Conservation (phyloP, 495 filamentous ascomycete species). For the Alectoria sarmentosa region DNA sequence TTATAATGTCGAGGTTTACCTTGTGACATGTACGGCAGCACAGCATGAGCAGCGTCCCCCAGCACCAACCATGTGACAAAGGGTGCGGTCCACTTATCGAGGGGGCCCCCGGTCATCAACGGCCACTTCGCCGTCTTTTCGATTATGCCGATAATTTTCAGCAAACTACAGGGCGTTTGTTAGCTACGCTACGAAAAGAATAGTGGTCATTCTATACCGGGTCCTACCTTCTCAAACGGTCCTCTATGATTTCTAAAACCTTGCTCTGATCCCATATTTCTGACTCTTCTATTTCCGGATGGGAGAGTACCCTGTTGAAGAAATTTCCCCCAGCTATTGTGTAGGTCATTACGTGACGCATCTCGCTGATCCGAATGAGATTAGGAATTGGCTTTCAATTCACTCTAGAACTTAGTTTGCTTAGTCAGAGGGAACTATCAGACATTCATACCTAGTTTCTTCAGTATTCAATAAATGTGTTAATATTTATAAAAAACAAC, state of each 20-base stretch:
- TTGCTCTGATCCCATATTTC: slow-evolving; percentile 32
- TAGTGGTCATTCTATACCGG: not conserved
- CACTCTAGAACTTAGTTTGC: not conserved
- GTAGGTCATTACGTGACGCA: slow-evolving; percentile 35
- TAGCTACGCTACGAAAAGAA: not conserved
- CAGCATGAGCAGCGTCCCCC: slow-evolving; percentile 46
- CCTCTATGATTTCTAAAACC: slow-evolving; percentile 24
- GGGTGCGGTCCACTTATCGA: slow-evolving; percentile 32
- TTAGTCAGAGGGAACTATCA: not conserved
- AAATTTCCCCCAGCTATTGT: slow-evolving; percentile 39
- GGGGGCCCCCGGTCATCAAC: slow-evolving; percentile 29
- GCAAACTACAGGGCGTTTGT: slow-evolving; percentile 21
- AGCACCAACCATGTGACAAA: slow-evolving; percentile 34
- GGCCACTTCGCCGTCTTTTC: slow-evolving; percentile 37
- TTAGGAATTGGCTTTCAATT: not conserved
- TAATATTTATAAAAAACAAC: no score
- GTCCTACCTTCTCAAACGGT: not conserved
- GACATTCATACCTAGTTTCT: not conserved
- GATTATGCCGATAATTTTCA: slow-evolving; percentile 37
- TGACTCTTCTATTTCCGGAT: slow-evolving; percentile 36
- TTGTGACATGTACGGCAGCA: slow-evolving; percentile 45
- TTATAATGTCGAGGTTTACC: slow-evolving; percentile 20
- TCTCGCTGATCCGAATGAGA: not conserved
- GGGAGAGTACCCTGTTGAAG: slow-evolving; percentile 46
- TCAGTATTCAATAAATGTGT: slow-evolving; percentile 2